Conservation (phyloP, 805 yeast genomes). For the Metschnikowia sp. region DNA sequence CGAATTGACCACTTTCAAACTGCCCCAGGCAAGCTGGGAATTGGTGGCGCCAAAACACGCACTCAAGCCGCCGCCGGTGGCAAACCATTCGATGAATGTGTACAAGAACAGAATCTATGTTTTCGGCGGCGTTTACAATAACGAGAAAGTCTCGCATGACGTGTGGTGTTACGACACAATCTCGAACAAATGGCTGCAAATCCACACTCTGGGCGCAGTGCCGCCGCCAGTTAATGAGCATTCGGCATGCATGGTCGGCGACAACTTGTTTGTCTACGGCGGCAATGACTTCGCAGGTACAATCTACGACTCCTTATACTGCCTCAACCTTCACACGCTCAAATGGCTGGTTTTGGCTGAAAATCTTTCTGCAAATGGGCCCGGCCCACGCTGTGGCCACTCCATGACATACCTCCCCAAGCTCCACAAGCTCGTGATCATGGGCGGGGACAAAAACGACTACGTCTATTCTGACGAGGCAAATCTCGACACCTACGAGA, state of each 20-base stretch:
- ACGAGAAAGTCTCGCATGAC: slow-evolving; percentile 67
- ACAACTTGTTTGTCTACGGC: slow-evolving; percentile 80
- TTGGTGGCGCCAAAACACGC: slow-evolving; percentile 51
- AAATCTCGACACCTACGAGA: slow-evolving; percentile 51
- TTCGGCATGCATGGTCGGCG: slow-evolving; percentile 74
- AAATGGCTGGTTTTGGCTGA: slow-evolving; percentile 63
- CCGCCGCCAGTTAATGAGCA: slow-evolving; percentile 94
- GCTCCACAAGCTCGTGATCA: slow-evolving; percentile 66
- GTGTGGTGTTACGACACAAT: slow-evolving; percentile 78
- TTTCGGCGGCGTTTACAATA: slow-evolving; percentile 83
- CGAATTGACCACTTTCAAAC: slow-evolving; percentile 81
- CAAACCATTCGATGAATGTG: slow-evolving; percentile 87
- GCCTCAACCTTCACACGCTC: slow-evolving; percentile 69
- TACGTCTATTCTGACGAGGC: slow-evolving; percentile 48
- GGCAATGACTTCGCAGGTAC: slow-evolving; percentile 78
- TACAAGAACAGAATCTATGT: slow-evolving; percentile 75
- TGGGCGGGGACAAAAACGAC: slow-evolving; percentile 90
- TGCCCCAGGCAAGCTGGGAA: slow-evolving; percentile 84
- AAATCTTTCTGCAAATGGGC: slow-evolving; percentile 44
- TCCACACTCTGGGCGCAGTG: slow-evolving; percentile 63
- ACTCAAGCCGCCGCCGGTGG: slow-evolving; percentile 70
- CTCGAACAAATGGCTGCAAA: slow-evolving; percentile 63
- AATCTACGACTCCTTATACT: slow-evolving; percentile 61
- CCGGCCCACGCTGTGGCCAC: slow-evolving; percentile 90
- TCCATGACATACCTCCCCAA: slow-evolving; percentile 69